Percentiles rank a stretch among this genome's conserved stretches.
Evolutionary conservation across 2,329 filamentous ascomycete species (phyloP).

Genomic region (Ophiostoma ips): DNA sequence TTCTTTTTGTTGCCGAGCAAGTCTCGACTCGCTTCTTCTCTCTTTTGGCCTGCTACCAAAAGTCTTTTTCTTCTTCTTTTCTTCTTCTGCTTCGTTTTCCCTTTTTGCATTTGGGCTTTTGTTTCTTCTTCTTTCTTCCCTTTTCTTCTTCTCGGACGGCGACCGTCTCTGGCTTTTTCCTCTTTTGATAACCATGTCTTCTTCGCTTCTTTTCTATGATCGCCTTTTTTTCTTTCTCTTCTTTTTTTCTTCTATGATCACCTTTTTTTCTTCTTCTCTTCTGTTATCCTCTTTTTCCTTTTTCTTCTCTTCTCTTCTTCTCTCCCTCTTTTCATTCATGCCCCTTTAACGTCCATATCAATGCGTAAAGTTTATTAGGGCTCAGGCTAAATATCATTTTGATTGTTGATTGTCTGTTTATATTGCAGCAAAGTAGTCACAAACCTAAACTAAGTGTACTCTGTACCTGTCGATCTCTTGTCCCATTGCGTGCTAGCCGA

Average conservation of each 20-base stretch:
- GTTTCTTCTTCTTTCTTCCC: not conserved
- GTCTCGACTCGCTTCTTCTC: not conserved
- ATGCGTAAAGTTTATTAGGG: not conserved
- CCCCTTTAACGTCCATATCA: no score
- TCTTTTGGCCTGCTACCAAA: not conserved
- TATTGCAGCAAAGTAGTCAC: no score
- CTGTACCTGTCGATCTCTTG: no score
- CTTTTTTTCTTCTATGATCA: not conserved
- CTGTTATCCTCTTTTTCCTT: not conserved
- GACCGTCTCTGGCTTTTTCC: not conserved
- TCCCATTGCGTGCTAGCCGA: no score
- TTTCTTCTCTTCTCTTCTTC: not conserved
- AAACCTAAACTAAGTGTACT: no score
- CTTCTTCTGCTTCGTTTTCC: not conserved
- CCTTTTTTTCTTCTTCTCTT: not conserved
- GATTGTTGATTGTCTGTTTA: no score
- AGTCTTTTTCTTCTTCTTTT: no score
- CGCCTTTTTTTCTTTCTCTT: conserved; percentile 2
- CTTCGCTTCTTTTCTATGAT: not conserved
- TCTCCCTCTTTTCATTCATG: not conserved
- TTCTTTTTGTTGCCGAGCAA: not conserved
- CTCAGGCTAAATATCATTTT: no score
- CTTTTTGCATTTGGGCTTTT: not conserved
- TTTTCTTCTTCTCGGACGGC: not conserved
- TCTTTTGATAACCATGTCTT: not conserved